Base-by-base conservation (phyloP, 768 basidiomycete genomes). In the Jaapia argillacea region DNA sequence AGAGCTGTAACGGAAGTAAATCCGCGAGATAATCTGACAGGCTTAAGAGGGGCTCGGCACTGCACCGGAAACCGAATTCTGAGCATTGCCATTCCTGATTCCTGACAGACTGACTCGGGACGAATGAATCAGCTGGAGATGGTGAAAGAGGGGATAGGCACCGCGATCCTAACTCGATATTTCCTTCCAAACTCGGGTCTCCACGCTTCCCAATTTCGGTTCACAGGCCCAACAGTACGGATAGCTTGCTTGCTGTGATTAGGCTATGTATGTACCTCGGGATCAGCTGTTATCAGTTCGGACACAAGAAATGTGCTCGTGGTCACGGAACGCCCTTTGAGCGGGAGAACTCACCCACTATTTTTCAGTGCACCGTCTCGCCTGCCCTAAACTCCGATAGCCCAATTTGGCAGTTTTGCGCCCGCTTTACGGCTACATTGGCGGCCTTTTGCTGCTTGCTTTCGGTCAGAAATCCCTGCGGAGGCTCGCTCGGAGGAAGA, bases 21-120 rank as follows among this genome's bases (percentile, higher is more conserved):
- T 54, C 54, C 59, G 57, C 49, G 54, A 54, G 44, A 58, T 56
- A 54, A 55, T 52, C 54, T 56, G 55, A 53, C 50, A 51, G 48
- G 45, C 56, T 67, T 65, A 65, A 72, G 65, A 69, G 68, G 66
- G 64, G 66, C 49, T 60, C 65, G 67, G 65, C 57, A 52, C 38
- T 49, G 49, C 43, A 56, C 51, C 46, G 58, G 44, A 48, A 51
- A 52, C 40, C 36, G 56, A 48, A 56, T 54, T 47, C 52, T 52
- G 58, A 62, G 24, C 50, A 54, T 47, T 55, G 59, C 58, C 62
- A 67, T 62, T 59, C 58, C 58, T 58, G 54, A 52, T n/a, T n/a
- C 60, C 59, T 66, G 58, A 55, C 51, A 58, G 43, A 47, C 51
- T 72, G 69, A 71, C 69, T 72, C 65, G 62, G 51, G n/a, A n/a